These are phyloP conservation scores for Spergularia marina DNA, from an alignment of 148 eudicot species.

Conservation along the genomic window DNA sequence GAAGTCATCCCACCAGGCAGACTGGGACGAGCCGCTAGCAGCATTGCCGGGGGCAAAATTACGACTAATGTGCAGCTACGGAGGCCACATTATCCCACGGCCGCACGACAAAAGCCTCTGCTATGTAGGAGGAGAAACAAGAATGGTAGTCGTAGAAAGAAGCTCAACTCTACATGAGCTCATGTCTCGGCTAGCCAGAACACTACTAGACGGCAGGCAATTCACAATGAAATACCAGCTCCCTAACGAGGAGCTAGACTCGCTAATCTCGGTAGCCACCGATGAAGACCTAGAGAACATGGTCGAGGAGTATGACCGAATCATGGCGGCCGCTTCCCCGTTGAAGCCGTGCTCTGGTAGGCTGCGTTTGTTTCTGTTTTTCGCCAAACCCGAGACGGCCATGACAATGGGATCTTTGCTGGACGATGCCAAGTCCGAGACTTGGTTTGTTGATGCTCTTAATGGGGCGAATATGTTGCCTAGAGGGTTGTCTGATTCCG, in stretches of 20 bases:
- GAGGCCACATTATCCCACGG: conserved; percentile 81
- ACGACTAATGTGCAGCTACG: conserved; percentile 83
- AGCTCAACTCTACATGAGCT: conserved; percentile 45
- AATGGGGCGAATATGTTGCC: conserved; percentile 49
- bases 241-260: conserved; percentile 79
- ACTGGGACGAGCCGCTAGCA: conserved; percentile 56
- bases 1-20: conserved; percentile 29
- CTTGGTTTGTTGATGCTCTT: conserved; percentile 78
- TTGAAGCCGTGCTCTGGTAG: conserved; percentile 31
- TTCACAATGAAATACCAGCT: conserved; percentile 79
- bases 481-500: conserved; percentile 64
- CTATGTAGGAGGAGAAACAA: conserved; percentile 81
- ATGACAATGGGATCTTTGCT: conserved; percentile 62
- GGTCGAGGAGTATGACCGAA: conserved; percentile 71
- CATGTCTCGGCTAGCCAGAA: conserved; percentile 43
- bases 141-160: conserved; percentile 62
- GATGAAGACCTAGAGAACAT: conserved; percentile 80
- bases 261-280: conserved; percentile 57
- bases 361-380: conserved; percentile 57
- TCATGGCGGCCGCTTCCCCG: conserved; percentile 12
- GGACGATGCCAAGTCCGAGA: conserved; percentile 65
- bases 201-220: conserved; percentile 45
- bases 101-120: conserved; percentile 75
- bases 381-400: conserved; percentile 59
- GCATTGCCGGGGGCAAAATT: conserved; percentile 60